phyloP scores from a whole-genome alignment of 164 flowering plant genomes.

The Chimonanthus praecox region DNA sequence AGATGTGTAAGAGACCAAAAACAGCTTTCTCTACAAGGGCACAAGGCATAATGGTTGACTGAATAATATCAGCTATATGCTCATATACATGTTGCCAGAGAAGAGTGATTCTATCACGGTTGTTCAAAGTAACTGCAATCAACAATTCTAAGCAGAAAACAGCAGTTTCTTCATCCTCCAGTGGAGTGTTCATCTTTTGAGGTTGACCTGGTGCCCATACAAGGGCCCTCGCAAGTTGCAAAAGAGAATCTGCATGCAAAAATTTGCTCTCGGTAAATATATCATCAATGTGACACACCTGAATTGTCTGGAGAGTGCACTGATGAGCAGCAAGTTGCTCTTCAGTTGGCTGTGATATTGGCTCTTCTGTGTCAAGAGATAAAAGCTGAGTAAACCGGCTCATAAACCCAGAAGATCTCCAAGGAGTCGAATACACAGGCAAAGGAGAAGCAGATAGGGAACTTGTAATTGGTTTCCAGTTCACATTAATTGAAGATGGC shows the following conservation, averaged over 20 bases:
- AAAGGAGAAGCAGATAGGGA: conserved; percentile 27
- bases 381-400: conserved; percentile 37
- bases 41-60: conserved; percentile 38
- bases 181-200: conserved; percentile 26
- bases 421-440: conserved; percentile 24
- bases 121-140: conserved; percentile 35
- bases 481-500: conserved; percentile 18
- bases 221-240: conserved; percentile 32
- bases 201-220: conserved; percentile 29
- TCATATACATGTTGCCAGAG: conserved; percentile 38
- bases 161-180: conserved; percentile 38
- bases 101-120: conserved; percentile 38
- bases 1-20: conserved; percentile 36
- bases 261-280: conserved; percentile 37
- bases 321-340: conserved; percentile 39
- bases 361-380: conserved; percentile 37
- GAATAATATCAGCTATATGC: conserved; percentile 32
- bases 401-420: conserved; percentile 33
- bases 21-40: conserved; percentile 41
- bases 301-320: conserved; percentile 34
- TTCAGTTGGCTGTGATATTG: conserved; percentile 31
- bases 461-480: conserved; percentile 23
- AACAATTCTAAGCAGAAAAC: conserved; percentile 39
- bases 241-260: conserved; percentile 30
- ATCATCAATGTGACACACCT: conserved; percentile 34